Evolutionary conservation across 208 protist genomes (phyloP), one percentile per base, ranked within the genome.

Genomic region (Acanthamoeba polyphaga): DNA sequence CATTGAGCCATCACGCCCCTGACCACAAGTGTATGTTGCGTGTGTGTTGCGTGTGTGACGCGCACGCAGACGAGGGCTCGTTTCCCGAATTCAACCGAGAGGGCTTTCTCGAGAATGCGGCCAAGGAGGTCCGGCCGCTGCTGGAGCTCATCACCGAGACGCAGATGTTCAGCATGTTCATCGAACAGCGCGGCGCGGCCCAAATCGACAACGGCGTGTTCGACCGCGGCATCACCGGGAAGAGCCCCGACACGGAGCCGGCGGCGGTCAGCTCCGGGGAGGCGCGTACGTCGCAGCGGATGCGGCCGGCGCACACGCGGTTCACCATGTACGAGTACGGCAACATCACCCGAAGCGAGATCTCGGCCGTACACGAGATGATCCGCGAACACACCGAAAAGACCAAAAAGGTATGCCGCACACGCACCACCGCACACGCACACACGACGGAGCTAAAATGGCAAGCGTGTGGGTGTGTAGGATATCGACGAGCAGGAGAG

Each of bases 291-390:
- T 46, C 80, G 51, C 80, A 51, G 87, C 58, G 66, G n/a, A n/a
- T 92, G 87, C 55, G 87, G n/a, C 87, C 70, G n/a, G 91, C 91
- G 19, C 91, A 94, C 38, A 72, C 91, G 29, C 91, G 91, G 7
- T 94, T 94, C 91, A 94, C 91, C 24, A 94, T 94, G 91, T 94
- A 94, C 51, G 91, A 94, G 51, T 85, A 85, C 51, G 91, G 91
- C 72, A 85, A 80, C 64, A 94, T 94, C 91, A 85, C 66, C 17
- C 46, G 91, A n/a, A 85, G 72, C 38, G 91, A 94, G 51, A 94
- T 94, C 53, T 92, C 87, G 0, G 87, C 87, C n/a, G 87, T 92
- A 4, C 87, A 92, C 87, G 46, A 92, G 46, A 92, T 92, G 87
- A 3, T 92, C 19, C 64, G 49, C 19, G 60, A 92, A 24, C 46